Percentiles rank a stretch among this genome's conserved stretches.
phyloP scores from a whole-genome alignment of 164 flowering plant genomes.

The Dillenia turbinata region DNA sequence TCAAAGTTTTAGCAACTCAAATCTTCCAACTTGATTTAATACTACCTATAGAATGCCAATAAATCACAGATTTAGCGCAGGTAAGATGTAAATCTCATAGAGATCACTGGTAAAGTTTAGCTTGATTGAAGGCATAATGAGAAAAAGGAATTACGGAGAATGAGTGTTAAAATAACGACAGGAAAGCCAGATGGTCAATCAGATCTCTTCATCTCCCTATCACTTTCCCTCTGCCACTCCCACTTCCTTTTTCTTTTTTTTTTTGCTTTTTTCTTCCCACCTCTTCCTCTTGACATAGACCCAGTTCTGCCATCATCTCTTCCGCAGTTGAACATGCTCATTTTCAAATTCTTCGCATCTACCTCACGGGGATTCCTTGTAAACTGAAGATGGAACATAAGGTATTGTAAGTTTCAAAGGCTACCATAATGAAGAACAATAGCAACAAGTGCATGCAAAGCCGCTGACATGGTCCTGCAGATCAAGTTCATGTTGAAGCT shows the following conservation, averaged over 20 bases:
- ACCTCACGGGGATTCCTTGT: constrained; percentile 21
- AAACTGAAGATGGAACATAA: constrained; percentile 1
- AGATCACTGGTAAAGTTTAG: too few species aligned
- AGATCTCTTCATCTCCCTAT: background rate
- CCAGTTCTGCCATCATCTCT: constrained; percentile 25
- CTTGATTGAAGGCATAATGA: too few species aligned
- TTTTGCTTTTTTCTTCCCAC: constrained; percentile 28
- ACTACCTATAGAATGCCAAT: too few species aligned
- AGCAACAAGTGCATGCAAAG: constrained; percentile 1
- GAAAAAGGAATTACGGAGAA: too few species aligned
- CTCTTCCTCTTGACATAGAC: constrained; percentile 20
- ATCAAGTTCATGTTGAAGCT: constrained; percentile 84
- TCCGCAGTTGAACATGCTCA: constrained; percentile 75
- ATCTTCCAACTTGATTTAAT: too few species aligned
- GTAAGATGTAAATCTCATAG: too few species aligned
- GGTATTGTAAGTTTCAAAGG: background rate
- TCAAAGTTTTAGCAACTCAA: too few species aligned
- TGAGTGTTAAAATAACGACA: too few species aligned
- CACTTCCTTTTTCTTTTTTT: constrained; percentile 25
- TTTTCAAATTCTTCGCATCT: constrained; percentile 51
- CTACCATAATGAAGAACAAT: background rate
- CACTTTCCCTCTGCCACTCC: constrained; percentile 24
- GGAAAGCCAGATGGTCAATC: too few species aligned
- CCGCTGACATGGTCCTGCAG: constrained; percentile 66
- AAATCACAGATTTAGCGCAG: too few species aligned